A percentile compares a stretch with the other conserved stretches of the same genome.
phyloP scores from a whole-genome alignment of 768 basidiomycete genomes.

The Paxillus involutus region DNA sequence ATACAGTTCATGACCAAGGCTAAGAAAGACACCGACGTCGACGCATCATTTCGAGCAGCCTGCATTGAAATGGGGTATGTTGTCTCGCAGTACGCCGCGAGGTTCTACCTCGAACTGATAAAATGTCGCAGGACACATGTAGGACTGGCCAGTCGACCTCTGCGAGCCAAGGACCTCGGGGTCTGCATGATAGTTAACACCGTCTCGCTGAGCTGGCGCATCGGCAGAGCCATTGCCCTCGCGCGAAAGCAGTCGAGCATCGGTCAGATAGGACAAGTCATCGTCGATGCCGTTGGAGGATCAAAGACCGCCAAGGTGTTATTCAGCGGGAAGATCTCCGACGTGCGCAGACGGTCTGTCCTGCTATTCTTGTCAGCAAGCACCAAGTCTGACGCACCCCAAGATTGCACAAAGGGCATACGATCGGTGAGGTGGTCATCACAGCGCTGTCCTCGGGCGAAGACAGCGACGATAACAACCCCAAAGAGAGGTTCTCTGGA shows the following conservation, averaged over 20 bases:
- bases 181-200: constrained; percentile 48
- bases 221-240: constrained; percentile 57
- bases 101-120: not conserved
- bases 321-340: constrained; percentile 61
- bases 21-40: constrained; percentile 42
- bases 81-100: not conserved
- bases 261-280: constrained; percentile 33
- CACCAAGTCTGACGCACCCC: not conserved
- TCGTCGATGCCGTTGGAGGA: constrained; percentile 39
- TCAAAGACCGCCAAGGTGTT: constrained; percentile 37
- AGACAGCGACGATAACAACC: constrained; percentile 25
- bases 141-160: constrained; percentile 43
- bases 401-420: constrained; percentile 39
- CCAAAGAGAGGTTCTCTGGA: constrained; percentile 23
- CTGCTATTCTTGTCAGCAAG: not conserved
- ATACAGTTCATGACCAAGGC: constrained; percentile 41
- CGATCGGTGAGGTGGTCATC: constrained; percentile 38
- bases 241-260: constrained; percentile 48
- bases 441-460: constrained; percentile 26
- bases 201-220: constrained; percentile 60
- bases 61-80: constrained; percentile 51
- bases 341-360: constrained; percentile 40
- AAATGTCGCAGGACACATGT: constrained; percentile 36
- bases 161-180: constrained; percentile 35
- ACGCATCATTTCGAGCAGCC: constrained; percentile 44